phyloP scores from a whole-genome alignment of 129 eudicot species.

The Logfia minima region DNA sequence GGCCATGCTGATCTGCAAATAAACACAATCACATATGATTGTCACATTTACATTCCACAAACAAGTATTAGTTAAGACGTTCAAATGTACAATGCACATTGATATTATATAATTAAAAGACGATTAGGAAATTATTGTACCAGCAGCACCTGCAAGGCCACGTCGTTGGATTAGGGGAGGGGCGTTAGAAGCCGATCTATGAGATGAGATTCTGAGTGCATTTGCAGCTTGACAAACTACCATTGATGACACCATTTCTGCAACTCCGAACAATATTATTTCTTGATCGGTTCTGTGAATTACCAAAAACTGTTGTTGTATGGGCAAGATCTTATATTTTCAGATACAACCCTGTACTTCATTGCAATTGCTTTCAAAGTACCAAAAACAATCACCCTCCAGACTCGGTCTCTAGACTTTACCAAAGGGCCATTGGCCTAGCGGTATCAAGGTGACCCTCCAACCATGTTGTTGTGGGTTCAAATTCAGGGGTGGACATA shows the following conservation, averaged over 20 bases:
- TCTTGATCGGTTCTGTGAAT: too few species aligned
- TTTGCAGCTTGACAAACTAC: conserved; percentile 65
- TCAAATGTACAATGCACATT: background rate
- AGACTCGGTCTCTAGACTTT: background rate
- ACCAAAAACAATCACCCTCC: background rate
- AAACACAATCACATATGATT: conserved; percentile 12
- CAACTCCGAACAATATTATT: background rate
- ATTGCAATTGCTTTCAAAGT: background rate
- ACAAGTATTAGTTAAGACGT: background rate
- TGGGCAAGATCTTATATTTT: background rate
- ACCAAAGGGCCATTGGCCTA: too few species aligned
- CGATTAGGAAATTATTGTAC: conserved; percentile 31
- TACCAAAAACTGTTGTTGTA: background rate
- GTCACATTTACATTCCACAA: background rate
- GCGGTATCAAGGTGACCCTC: too few species aligned
- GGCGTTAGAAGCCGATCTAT: conserved; percentile 38
- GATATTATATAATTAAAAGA: background rate
- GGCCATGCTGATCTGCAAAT: conserved; percentile 68
- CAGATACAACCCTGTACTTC: background rate
- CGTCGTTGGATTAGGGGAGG: conserved; percentile 67
- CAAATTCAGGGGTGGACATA: too few species aligned
- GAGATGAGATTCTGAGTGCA: conserved; percentile 52
- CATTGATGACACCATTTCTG: conserved; percentile 59
- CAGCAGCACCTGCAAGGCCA: conserved; percentile 80
- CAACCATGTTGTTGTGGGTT: too few species aligned